These are phyloP conservation scores for Elsinoe arachidis DNA, from an alignment of 2,329 filamentous ascomycete genomes.

Conservation along the genomic window DNA sequence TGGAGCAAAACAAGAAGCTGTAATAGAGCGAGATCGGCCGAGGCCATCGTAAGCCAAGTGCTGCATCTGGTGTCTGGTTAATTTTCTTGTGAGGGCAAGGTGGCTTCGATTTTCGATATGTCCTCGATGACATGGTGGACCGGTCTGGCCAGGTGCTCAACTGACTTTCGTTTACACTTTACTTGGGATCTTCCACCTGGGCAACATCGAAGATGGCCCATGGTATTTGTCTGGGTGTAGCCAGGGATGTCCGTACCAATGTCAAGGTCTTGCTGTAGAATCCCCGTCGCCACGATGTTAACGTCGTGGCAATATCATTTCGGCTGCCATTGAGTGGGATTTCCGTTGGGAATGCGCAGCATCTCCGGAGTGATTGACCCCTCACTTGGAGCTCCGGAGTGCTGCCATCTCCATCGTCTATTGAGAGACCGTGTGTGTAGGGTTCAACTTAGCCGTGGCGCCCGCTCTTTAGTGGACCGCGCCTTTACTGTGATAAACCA, in stretches of 20 bases:
- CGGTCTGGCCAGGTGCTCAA: neutral
- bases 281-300: no score
- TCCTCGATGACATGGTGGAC: neutral
- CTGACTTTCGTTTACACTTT: neutral
- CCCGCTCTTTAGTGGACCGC: neutral
- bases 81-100: neutral
- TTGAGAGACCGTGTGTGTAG: neutral
- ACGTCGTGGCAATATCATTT: neutral
- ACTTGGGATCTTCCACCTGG: neutral
- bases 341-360: neutral
- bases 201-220: neutral
- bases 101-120: neutral
- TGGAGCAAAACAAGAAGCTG: neutral
- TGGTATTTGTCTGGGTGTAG: neutral
- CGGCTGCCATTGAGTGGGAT: neutral
- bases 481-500: slow-evolving; percentile 1
- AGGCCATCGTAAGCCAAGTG: neutral
- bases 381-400: neutral
- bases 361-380: neutral
- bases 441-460: neutral
- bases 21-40: neutral
- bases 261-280: no score
- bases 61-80: neutral
- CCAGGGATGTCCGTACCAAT: no score
- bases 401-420: neutral